Evolutionary conservation across 495 filamentous ascomycete species (phyloP).

Genomic region (Darksidea phi): DNA sequence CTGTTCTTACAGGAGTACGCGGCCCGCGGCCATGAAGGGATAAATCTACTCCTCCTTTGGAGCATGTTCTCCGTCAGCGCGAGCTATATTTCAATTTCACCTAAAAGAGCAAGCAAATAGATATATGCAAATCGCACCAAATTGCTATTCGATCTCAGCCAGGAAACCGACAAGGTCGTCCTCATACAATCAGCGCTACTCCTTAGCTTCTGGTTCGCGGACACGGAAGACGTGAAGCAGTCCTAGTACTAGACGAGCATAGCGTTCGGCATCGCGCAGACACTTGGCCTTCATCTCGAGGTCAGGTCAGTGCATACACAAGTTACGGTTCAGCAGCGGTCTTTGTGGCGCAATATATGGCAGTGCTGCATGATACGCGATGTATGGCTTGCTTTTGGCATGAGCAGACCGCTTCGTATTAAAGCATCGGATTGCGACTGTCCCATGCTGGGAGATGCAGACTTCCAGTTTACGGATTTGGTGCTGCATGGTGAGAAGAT

Average conservation of each 20-base stretch:
- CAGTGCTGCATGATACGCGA: constrained; percentile 34
- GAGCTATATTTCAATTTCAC: constrained; percentile 15
- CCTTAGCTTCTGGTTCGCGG: constrained; percentile 33
- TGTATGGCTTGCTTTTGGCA: constrained; percentile 30
- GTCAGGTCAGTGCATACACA: constrained; percentile 4
- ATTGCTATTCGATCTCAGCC: constrained; percentile 19
- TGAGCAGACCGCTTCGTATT: constrained; percentile 35
- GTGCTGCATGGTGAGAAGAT: neutral
- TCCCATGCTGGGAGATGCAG: neutral
- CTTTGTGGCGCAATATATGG: constrained; percentile 33
- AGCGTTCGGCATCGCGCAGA: constrained; percentile 34
- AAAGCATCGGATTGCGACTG: constrained; percentile 24
- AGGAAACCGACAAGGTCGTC: constrained; percentile 31
- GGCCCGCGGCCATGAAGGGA: constrained; percentile 34
- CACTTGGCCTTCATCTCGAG: constrained; percentile 31
- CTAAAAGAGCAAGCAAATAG: constrained; percentile 1
- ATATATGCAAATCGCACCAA: constrained; percentile 9
- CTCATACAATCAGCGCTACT: constrained; percentile 34
- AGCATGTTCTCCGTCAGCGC: constrained; percentile 43
- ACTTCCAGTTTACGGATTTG: neutral
- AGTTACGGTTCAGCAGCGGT: constrained; percentile 9
- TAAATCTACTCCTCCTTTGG: constrained; percentile 47
- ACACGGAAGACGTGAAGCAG: constrained; percentile 32
- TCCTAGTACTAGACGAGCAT: constrained; percentile 38
- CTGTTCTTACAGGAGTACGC: constrained; percentile 37